Evolutionary conservation across 2,329 filamentous ascomycete species (phyloP).

Genomic region (Colletotrichum sp.): DNA sequence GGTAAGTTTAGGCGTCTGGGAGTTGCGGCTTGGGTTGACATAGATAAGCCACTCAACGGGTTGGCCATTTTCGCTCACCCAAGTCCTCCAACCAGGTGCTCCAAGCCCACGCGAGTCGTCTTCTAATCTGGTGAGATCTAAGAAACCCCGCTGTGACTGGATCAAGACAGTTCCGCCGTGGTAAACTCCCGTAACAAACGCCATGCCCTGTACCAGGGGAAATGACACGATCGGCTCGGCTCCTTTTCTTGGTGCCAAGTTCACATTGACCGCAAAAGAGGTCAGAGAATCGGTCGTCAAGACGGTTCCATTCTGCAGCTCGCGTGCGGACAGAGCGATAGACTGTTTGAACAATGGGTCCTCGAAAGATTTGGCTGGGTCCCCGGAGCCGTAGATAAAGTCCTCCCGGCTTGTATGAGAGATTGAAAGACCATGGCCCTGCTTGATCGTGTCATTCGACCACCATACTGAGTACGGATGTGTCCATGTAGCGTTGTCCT

Average conservation of each 20-base stretch:
- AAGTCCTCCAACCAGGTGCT: constrained; percentile 28
- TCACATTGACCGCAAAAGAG: constrained; percentile 63
- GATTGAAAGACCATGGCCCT: constrained; percentile 68
- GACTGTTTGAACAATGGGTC: constrained; percentile 59
- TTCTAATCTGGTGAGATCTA: constrained; percentile 53
- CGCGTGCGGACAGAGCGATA: constrained; percentile 73
- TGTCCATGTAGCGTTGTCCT: constrained; percentile 68
- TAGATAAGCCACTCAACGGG: constrained; percentile 31
- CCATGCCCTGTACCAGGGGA: constrained; percentile 81
- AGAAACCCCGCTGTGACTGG: constrained; percentile 71
- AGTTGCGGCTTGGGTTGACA: constrained; percentile 54
- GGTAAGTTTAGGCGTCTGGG: constrained; percentile 45
- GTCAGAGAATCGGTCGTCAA: constrained; percentile 51
- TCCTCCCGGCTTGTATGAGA: constrained; percentile 69
- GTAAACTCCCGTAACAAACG: constrained; percentile 76
- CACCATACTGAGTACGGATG: constrained; percentile 71
- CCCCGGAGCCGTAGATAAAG: constrained; percentile 65
- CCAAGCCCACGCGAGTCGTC: not conserved
- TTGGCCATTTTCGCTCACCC: not conserved
- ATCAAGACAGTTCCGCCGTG: constrained; percentile 61
- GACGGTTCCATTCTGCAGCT: constrained; percentile 62
- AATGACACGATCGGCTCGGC: constrained; percentile 65
- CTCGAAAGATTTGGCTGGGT: constrained; percentile 62
- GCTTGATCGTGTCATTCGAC: constrained; percentile 51
- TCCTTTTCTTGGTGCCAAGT: constrained; percentile 53